A percentile compares a stretch with the other conserved stretches of the same genome.
These are phyloP conservation scores for Malassezia pachydermatis DNA, from an alignment of 1,284 basidiomycete species.

Conservation along the genomic window DNA sequence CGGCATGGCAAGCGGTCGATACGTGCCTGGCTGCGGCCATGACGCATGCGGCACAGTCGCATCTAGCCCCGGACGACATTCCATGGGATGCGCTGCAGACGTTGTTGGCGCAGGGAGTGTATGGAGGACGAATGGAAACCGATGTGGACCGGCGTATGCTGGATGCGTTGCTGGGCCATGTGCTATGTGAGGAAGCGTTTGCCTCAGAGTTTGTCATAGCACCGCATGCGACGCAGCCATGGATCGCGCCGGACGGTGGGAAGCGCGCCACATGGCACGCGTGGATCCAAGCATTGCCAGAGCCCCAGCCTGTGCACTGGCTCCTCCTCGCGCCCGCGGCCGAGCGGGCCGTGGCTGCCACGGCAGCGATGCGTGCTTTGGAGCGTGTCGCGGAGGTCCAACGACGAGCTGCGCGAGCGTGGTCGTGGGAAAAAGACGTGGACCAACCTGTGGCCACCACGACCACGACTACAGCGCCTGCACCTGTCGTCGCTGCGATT, in stretches of 20 bases:
- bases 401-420: conserved; percentile 19
- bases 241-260: conserved; percentile 40
- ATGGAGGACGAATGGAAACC: conserved; percentile 46
- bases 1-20: conserved; percentile 42
- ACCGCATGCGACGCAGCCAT: conserved; percentile 25
- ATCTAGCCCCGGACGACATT: conserved; percentile 38
- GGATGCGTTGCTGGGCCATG: conserved; percentile 41
- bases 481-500: too few relatives aligned
- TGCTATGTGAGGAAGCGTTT: conserved; percentile 42
- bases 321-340: conserved; percentile 41
- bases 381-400: conserved; percentile 41
- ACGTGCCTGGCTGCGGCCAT: conserved; percentile 28
- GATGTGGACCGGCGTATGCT: conserved; percentile 39
- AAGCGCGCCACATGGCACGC: conserved; percentile 39
- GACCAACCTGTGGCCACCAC: too few relatives aligned
- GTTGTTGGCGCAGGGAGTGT: conserved; percentile 40
- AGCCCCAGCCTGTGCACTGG: conserved; percentile 46
- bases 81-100: conserved; percentile 44
- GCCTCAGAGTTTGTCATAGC: conserved; percentile 38
- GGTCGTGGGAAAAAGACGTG: too few relatives aligned
- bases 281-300: conserved; percentile 40
- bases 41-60: conserved; percentile 38
- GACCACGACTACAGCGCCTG: too few relatives aligned
- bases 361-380: conserved; percentile 29
- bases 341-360: conserved; percentile 41